Conservation (phyloP, 768 basidiomycete genomes). For the Coprinopsis sp. region DNA sequence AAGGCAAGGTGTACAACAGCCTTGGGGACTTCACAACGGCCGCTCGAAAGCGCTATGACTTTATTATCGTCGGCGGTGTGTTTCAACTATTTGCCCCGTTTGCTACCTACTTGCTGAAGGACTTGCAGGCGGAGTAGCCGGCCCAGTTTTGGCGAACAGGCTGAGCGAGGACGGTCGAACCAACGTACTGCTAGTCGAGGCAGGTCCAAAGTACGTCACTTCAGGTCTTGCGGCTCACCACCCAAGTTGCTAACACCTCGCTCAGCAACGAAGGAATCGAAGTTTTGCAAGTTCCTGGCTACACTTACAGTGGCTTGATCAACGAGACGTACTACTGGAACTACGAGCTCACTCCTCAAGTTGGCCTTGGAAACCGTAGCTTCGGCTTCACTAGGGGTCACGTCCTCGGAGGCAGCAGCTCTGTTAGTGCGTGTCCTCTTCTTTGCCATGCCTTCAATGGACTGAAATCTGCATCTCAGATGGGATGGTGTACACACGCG, state of each 20-base stretch:
- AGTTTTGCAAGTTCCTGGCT: slow-evolving; percentile 12
- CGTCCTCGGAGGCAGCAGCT: slow-evolving; percentile 27
- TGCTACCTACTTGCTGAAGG: background rate
- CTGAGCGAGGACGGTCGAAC: slow-evolving; percentile 32
- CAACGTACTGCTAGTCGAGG: slow-evolving; percentile 29
- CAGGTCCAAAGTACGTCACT: slow-evolving; percentile 20
- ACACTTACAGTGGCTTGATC: slow-evolving; percentile 5
- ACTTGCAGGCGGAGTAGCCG: slow-evolving; percentile 33
- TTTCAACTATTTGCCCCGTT: background rate
- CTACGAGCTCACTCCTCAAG: slow-evolving; percentile 22
- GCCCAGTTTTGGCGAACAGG: slow-evolving; percentile 40
- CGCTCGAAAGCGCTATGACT: slow-evolving; percentile 10
- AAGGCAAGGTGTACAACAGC: slow-evolving; percentile 5
- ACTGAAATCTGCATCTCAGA: slow-evolving; percentile 10
- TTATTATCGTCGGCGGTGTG: slow-evolving; percentile 13
- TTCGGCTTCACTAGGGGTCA: slow-evolving; percentile 21
- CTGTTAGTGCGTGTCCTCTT: slow-evolving; percentile 18
- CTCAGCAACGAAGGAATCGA: slow-evolving; percentile 15
- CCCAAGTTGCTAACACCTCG: background rate
- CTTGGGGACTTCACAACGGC: background rate
- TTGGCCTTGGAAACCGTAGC: slow-evolving; percentile 15
- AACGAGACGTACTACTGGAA: slow-evolving; percentile 23
- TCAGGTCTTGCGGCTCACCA: background rate
- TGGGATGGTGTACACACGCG: slow-evolving; percentile 21
- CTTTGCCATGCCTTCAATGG: background rate